Conservation (phyloP, 1,284 basidiomycete genomes). For the Rhodotorula sp. region DNA sequence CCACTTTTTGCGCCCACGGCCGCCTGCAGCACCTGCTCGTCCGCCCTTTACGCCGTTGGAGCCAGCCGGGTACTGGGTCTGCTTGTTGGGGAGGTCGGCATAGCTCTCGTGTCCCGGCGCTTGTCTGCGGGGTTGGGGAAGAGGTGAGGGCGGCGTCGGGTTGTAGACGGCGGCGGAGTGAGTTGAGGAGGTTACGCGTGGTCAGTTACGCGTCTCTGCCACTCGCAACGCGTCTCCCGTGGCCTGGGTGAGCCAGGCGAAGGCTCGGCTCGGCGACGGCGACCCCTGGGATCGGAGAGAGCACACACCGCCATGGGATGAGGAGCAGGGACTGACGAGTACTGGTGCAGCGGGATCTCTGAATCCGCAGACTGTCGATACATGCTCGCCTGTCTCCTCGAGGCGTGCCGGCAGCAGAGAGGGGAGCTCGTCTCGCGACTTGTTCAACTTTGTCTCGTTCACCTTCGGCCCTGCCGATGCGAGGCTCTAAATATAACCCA, state of each 20-base stretch:
- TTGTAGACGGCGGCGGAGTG: not conserved
- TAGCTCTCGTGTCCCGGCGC: not conserved
- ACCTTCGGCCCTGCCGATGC: too few species aligned
- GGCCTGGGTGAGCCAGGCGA: not conserved
- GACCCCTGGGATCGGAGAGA: too few species aligned
- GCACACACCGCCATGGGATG: not conserved
- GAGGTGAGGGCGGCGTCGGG: too few species aligned
- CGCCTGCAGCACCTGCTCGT: not conserved
- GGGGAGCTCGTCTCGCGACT: not conserved
- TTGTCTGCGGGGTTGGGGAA: not conserved
- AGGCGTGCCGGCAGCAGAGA: not conserved
- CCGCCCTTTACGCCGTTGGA: not conserved
- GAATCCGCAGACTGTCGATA: constrained; percentile 6
- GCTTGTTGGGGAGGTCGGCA: not conserved
- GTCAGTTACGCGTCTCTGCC: not conserved
- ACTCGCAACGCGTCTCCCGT: not conserved
- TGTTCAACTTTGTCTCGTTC: too few species aligned
- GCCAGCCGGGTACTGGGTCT: not conserved
- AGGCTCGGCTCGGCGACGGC: not conserved
- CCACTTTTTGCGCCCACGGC: constrained; percentile 11
- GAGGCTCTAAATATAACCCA: too few species aligned
- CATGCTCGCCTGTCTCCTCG: not conserved
- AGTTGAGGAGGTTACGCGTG: not conserved
- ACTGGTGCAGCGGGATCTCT: constrained; percentile 3
- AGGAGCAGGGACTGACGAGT: not conserved